Evolutionary conservation across 1,284 basidiomycete species (phyloP).

Genomic region (Puccinia hordei): DNA sequence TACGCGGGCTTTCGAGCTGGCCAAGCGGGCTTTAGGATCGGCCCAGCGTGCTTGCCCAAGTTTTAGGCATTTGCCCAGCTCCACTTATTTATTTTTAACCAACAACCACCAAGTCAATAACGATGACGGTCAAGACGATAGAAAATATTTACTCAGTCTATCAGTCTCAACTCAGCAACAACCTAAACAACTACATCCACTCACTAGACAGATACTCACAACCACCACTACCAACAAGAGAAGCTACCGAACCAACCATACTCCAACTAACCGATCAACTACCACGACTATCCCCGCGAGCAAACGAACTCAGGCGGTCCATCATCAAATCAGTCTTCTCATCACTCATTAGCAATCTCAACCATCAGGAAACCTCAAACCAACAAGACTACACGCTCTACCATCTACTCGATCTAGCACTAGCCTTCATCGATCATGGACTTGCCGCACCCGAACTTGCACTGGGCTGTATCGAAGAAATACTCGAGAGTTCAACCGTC

Average conservation of each 20-base stretch:
- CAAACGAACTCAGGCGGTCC: constrained; percentile 28
- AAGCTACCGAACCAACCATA: constrained; percentile 10
- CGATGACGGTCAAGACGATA: background rate
- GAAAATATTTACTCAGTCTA: background rate
- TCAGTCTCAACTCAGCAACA: background rate
- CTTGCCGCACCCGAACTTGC: constrained; percentile 35
- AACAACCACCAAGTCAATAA: too few species aligned
- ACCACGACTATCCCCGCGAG: constrained; percentile 13
- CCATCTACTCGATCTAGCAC: constrained; percentile 37
- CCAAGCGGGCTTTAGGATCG: too few species aligned
- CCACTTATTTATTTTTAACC: background rate
- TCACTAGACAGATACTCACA: background rate
- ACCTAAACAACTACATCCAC: constrained; percentile 22
- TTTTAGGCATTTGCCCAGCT: too few species aligned
- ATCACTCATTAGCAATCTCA: constrained; percentile 32
- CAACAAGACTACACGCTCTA: constrained; percentile 11
- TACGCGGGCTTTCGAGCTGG: too few species aligned
- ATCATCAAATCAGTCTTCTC: constrained; percentile 45
- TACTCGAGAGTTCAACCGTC: constrained; percentile 37
- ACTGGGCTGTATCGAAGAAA: constrained; percentile 31
- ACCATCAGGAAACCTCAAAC: background rate
- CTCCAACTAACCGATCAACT: background rate
- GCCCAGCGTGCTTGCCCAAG: too few species aligned
- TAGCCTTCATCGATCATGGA: constrained; percentile 31
- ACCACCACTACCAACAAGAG: background rate